These are phyloP conservation scores for Umbelopsis sp. DNA, from an alignment of 192 early-diverging fungal species.

Conservation along the genomic window DNA sequence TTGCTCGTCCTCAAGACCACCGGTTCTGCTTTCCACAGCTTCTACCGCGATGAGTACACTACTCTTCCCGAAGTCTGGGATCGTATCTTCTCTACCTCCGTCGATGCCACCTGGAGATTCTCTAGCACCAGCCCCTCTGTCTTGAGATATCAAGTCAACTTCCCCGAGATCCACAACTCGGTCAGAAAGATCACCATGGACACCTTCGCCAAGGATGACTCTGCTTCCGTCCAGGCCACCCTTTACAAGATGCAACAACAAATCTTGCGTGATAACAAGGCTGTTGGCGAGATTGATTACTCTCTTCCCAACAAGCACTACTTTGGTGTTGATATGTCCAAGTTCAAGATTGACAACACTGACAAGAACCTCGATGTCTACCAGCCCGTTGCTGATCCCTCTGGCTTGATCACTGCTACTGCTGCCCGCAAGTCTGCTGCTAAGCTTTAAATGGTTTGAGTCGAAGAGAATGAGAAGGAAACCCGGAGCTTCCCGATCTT, in stretches of 20 bases:
- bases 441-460: slow-evolving; percentile 35
- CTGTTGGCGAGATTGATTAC: slow-evolving; percentile 64
- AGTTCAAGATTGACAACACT: slow-evolving; percentile 69
- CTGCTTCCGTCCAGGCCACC: slow-evolving; percentile 80
- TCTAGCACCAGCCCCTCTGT: slow-evolving; percentile 23
- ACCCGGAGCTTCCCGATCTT: slow-evolving; percentile 12
- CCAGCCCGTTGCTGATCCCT: slow-evolving; percentile 73
- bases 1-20: slow-evolving; percentile 85
- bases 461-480: neutral
- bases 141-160: slow-evolving; percentile 46
- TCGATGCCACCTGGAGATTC: slow-evolving; percentile 73
- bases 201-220: slow-evolving; percentile 76
- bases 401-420: slow-evolving; percentile 74
- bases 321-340: slow-evolving; percentile 72
- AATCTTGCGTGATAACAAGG: slow-evolving; percentile 59
- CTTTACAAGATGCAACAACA: slow-evolving; percentile 76
- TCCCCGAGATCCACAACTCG: slow-evolving; percentile 56
- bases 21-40: slow-evolving; percentile 76
- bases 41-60: slow-evolving; percentile 73
- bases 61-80: slow-evolving; percentile 76
- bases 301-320: slow-evolving; percentile 81
- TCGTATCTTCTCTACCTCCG: slow-evolving; percentile 75
- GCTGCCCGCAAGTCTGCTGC: slow-evolving; percentile 54
- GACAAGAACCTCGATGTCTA: slow-evolving; percentile 70
- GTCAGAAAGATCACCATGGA: slow-evolving; percentile 70